A percentile compares a stretch with the other conserved stretches of the same genome.
Conservation (phyloP, 345 rosid species). For the Eucalyptus marginata region DNA sequence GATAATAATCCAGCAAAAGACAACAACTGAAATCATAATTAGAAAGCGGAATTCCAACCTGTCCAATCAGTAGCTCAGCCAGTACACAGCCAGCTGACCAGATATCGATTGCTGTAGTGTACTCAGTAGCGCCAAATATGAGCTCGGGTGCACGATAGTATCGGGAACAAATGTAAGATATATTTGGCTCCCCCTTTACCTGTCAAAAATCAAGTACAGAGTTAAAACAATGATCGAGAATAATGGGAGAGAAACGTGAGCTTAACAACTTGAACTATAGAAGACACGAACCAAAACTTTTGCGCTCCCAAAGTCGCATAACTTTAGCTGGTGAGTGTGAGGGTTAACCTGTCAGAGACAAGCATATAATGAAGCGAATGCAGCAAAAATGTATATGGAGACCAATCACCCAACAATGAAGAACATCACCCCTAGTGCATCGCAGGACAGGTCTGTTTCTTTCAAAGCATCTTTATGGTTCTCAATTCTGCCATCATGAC, state of each 20-base stretch:
- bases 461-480: neutral
- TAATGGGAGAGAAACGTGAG: neutral
- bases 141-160: constrained; percentile 99
- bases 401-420: neutral
- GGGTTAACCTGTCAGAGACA: constrained; percentile 64
- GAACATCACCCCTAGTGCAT: neutral
- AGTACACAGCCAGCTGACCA: constrained; percentile 99
- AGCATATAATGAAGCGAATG: neutral
- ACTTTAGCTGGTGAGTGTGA: constrained; percentile 92
- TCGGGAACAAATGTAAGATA: constrained; percentile 92
- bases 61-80: constrained; percentile 91
- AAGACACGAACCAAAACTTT: constrained; percentile 72
- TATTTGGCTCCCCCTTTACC: constrained; percentile 96
- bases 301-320: constrained; percentile 97
- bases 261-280: neutral
- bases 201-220: constrained; percentile 9
- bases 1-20: neutral
- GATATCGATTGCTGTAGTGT: constrained; percentile 92
- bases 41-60: constrained; percentile 25
- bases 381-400: neutral
- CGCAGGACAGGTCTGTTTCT: neutral
- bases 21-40: neutral
- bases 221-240: neutral
- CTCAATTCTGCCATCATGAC: neutral
- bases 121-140: constrained; percentile 95